Base-by-base conservation (phyloP, 352 stramenopile species). In the Phytophthora fragariae region DNA sequence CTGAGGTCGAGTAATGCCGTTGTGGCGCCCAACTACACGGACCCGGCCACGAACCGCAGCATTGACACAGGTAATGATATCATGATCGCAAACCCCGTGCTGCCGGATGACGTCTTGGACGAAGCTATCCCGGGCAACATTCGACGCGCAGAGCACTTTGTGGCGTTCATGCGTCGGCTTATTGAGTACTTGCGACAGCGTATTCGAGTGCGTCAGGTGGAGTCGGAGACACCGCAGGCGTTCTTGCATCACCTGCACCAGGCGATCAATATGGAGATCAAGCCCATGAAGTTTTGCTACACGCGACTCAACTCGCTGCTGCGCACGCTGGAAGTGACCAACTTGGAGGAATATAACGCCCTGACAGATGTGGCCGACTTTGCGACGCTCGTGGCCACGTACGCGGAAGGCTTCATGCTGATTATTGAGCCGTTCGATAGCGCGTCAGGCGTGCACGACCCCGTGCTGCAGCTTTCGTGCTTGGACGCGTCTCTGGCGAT, bases 121-220 rank as follows among this genome's bases (percentile, higher is more conserved):
- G 97, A 99, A 81, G 94, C 95, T 14, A 98, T 99, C 52, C 97
- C 97, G 0, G 98, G 98, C 14, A 99, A 99, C 72, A 99, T 99
- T 78, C 92, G 97, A 55, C 89, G 97, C 24, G 98, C 98, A 0
- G 98, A 99, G 72, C 97, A 99, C 72, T 99, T 99, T 73, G 84
- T 99, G 58, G 90, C 89, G 4, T 99, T 99, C 69, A 97, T 99
- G 90, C 92, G 97, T 29, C 97, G 98, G 21, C 89, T 99, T 46
- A 96, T 99, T 53, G 96, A 99, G 70, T 97, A 99, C 73, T 69
- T 98, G n/a, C 85, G 92, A 14, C 85, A 86, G 49, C 83, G 88
- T 2, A 92, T 97, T 33, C 76, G 80, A 29, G 83, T 98, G 67
- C 75, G 86, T 15, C 95, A 97, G 41, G 97, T 99, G 1, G 92